Base-by-base conservation (phyloP, 495 filamentous ascomycete genomes). In the Aspergillus ostianus region DNA sequence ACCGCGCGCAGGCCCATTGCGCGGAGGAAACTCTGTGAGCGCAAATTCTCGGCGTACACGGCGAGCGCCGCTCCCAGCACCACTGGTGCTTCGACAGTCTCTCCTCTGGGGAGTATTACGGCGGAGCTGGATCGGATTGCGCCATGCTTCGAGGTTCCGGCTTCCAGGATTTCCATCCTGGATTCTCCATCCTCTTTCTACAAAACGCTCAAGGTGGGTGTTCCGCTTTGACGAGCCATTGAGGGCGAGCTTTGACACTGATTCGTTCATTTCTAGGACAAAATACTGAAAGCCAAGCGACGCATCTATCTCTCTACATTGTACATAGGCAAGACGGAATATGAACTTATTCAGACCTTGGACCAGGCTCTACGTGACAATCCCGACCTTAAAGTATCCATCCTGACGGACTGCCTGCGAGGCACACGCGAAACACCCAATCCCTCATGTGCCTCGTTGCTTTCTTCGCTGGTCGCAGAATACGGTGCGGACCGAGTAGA, bases 241-340 rank as follows among this genome's bases (percentile, higher is more conserved):
- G 44, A 50, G 23, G 4, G 52, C 47, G 12, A 49, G 50, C 41
- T 51, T 51, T 30, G 17, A 55, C 32, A 32, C 67, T 70, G 53
- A 67, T 58, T 56, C 53, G 36, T 13, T 21, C 13, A 6, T 65
- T 18, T 61, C 48, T 68, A 95, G 89, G 69, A 77, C 58, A 95
- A 91, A 77, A 97, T 99, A 64, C 81, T 81, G 41, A 83, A 82
- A 60, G 94, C 94, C 4, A 83, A 89, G 65, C 74, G 77, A 51
- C 84, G 91, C 61, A 87, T 99, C 66, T 99, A 92, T 70, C 78
- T 99, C 53, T 95, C 91, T 19, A 98, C 94, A 0, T 78, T 99
- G 30, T 99, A 99, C 68, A 92, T 99, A 66, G 94, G 94, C 62
- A 95, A 93, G 74, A 87, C 90, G 2, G 94, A 99, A 74, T 80